phyloP scores from a whole-genome alignment of 495 filamentous ascomycete species.

The Hypoxylon trugodes region DNA sequence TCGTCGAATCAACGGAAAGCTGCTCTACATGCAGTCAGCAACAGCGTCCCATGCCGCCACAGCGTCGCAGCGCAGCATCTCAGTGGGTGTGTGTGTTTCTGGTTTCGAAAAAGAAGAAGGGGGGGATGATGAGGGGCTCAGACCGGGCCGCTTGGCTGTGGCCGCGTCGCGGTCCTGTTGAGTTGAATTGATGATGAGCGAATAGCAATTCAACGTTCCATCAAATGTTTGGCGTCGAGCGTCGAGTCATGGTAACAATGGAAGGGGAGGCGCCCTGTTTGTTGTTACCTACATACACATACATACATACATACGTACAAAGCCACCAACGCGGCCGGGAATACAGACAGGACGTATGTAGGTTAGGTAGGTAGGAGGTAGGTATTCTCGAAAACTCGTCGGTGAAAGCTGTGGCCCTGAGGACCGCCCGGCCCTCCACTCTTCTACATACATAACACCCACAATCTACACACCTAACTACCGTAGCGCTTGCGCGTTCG shows the following conservation, averaged over 20 bases:
- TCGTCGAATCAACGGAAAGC: not conserved
- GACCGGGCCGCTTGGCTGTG: conserved; percentile 22
- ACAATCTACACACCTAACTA: conserved; percentile 5
- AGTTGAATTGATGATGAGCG: conserved; percentile 1
- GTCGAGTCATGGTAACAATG: conserved; percentile 32
- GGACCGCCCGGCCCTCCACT: too few relatives aligned
- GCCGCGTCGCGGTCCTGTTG: conserved; percentile 29
- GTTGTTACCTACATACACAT: conserved; percentile 16
- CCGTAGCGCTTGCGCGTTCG: conserved; percentile 30
- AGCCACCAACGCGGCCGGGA: conserved; percentile 15
- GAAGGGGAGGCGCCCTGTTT: conserved; percentile 19
- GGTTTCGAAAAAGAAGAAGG: not conserved
- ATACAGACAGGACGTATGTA: too few relatives aligned
- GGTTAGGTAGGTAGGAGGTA: not conserved
- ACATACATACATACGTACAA: conserved; percentile 16
- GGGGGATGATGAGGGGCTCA: not conserved
- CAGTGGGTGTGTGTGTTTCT: not conserved
- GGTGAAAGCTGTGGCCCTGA: conserved; percentile 26
- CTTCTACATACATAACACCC: conserved; percentile 6
- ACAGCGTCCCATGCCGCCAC: conserved; percentile 36
- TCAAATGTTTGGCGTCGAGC: conserved; percentile 1
- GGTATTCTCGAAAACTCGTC: conserved; percentile 19
- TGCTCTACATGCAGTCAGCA: conserved; percentile 34
- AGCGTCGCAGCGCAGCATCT: conserved; percentile 31
- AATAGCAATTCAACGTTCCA: conserved; percentile 16